Evolutionary conservation across 345 rosid species (phyloP).

Genomic region (Aquilaria malaccensis): DNA sequence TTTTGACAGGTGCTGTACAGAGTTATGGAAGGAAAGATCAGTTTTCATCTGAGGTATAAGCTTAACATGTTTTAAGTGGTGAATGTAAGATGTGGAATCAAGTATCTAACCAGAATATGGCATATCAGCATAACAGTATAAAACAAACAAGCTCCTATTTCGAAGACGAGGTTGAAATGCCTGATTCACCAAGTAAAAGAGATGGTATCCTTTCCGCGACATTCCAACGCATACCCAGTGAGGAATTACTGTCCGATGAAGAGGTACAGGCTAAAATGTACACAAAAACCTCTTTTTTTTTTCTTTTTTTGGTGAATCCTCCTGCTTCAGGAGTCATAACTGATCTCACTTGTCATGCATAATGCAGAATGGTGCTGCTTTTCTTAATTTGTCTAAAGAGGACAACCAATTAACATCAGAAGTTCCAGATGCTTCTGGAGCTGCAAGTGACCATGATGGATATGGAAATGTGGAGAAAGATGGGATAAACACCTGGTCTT

Average conservation of each 20-base stretch:
- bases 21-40: constrained; percentile 12
- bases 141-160: constrained; percentile 13
- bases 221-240: constrained; percentile 21
- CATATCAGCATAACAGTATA: too few species aligned
- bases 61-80: too few species aligned
- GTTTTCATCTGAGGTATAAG: constrained; percentile 5
- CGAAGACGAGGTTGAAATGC: constrained; percentile 52
- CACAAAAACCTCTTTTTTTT: constrained; percentile 1
- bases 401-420: constrained; percentile 5
- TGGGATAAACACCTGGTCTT: constrained; percentile 24
- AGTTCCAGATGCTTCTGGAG: constrained; percentile 3
- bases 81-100: too few species aligned
- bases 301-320: background rate
- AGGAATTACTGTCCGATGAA: constrained; percentile 29
- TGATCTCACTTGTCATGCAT: too few species aligned
- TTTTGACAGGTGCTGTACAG: constrained; percentile 25
- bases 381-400: constrained; percentile 11
- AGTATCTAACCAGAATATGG: too few species aligned
- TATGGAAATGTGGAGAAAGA: constrained; percentile 22
- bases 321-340: too few species aligned
- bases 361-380: too few species aligned
- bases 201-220: constrained; percentile 16
- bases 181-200: constrained; percentile 44
- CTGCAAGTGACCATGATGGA: constrained; percentile 10
- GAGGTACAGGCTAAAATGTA: constrained; percentile 26